A percentile compares a stretch with the other conserved stretches of the same genome.
Conservation (phyloP, 768 basidiomycete species). For the Crucibulum laeve region DNA sequence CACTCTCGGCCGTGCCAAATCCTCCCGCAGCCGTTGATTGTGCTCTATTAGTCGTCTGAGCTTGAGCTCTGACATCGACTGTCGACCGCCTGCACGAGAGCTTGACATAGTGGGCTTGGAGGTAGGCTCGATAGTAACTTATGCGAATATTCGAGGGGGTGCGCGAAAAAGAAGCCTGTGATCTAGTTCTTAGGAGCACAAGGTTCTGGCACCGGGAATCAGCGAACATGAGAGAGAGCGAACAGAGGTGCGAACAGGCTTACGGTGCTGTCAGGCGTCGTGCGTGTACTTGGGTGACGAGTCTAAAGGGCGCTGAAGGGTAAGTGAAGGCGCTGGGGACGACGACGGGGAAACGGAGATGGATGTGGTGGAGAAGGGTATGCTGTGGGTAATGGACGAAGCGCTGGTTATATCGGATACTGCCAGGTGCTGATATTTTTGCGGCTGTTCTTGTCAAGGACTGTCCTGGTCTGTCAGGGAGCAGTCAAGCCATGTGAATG, state of each 20-base stretch:
- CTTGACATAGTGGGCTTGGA: constrained; percentile 22
- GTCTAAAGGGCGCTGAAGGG: too few relatives aligned
- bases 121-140: neutral
- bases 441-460: constrained; percentile 17
- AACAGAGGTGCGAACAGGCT: too few relatives aligned
- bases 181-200: too few relatives aligned
- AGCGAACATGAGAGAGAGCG: too few relatives aligned
- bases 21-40: constrained; percentile 88
- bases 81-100: constrained; percentile 57
- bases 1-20: constrained; percentile 83
- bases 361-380: neutral
- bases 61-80: constrained; percentile 98
- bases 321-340: too few relatives aligned
- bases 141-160: neutral
- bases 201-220: too few relatives aligned
- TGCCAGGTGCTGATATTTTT: constrained; percentile 15
- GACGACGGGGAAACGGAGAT: neutral
- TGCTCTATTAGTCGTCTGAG: constrained; percentile 91
- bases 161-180: too few relatives aligned
- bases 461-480: neutral
- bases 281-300: too few relatives aligned
- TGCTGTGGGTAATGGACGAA: constrained; percentile 5
- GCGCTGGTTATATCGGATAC: constrained; percentile 18
- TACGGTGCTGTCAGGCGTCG: neutral
- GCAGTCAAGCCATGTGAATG: constrained; percentile 8